phyloP scores from a whole-genome alignment of 345 rosid genomes.

The Sapria himalayana region DNA sequence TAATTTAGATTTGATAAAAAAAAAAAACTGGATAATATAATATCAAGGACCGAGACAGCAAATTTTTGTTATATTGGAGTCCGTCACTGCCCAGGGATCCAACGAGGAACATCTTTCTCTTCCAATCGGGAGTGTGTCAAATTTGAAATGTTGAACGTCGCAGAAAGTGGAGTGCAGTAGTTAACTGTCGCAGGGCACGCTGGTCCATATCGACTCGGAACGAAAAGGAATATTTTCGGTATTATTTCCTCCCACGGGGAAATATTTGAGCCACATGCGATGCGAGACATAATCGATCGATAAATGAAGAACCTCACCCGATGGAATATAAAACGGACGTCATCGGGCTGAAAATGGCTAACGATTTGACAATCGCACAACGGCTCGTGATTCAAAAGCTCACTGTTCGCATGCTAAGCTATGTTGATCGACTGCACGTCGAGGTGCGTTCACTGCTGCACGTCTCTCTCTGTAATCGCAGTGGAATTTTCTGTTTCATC shows the following conservation, averaged over 20 bases:
- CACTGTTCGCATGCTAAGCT: slow-evolving; percentile 70
- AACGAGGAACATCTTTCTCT: too few species aligned
- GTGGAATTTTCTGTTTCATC: neutral
- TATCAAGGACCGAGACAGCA: too few species aligned
- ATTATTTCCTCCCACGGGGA: slow-evolving; percentile 81
- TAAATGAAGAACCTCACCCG: slow-evolving; percentile 68
- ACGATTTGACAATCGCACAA: slow-evolving; percentile 59
- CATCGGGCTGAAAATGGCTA: slow-evolving; percentile 63
- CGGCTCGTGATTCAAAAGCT: slow-evolving; percentile 71
- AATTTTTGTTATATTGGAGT: too few species aligned
- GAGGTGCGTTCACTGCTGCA: slow-evolving; percentile 23
- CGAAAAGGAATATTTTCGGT: slow-evolving; percentile 78
- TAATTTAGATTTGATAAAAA: too few species aligned
- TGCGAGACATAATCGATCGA: slow-evolving; percentile 61
- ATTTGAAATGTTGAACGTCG: too few species aligned
- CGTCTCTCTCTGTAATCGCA: slow-evolving; percentile 1
- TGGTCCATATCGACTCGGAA: slow-evolving; percentile 82
- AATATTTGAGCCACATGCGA: slow-evolving; percentile 98
- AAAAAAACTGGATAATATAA: too few species aligned
- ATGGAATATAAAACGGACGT: slow-evolving; percentile 64
- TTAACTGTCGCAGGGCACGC: slow-evolving; percentile 81
- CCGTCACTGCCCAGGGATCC: too few species aligned
- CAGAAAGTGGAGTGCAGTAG: slow-evolving; percentile 95
- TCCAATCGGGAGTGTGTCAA: too few species aligned
- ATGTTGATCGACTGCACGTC: slow-evolving; percentile 61